A percentile compares a stretch with the other conserved stretches of the same genome.
phyloP scores from a whole-genome alignment of 2,329 filamentous ascomycete genomes.

The Colletotrichum eleusines region DNA sequence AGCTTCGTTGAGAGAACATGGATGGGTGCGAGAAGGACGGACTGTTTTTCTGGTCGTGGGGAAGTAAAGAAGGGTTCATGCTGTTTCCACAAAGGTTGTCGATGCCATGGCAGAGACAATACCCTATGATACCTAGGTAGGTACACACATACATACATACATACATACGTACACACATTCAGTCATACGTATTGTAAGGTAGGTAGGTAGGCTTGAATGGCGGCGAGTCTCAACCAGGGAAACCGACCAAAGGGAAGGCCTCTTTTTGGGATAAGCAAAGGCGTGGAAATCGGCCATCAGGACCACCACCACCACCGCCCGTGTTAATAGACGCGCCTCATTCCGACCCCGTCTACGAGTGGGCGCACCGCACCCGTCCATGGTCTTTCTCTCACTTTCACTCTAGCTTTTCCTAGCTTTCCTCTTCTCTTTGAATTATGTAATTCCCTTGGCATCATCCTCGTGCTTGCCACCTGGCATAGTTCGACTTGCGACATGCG shows the following conservation, averaged over 20 bases:
- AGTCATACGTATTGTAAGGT: neutral
- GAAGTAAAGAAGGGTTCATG: neutral
- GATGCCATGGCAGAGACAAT: neutral
- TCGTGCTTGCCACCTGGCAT: neutral
- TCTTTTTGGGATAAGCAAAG: neutral
- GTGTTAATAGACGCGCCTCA: constrained; percentile 20
- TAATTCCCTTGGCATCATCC: neutral
- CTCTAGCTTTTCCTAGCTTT: neutral
- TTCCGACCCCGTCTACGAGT: neutral
- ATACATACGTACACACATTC: neutral
- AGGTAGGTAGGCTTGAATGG: neutral
- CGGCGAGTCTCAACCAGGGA: neutral
- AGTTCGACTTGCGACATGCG: neutral
- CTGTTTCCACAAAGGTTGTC: neutral
- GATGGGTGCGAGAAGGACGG: neutral
- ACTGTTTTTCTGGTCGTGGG: neutral
- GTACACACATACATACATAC: neutral
- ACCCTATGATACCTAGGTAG: too few relatives aligned
- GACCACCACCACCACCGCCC: neutral
- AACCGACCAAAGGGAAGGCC: neutral
- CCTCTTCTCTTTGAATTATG: neutral
- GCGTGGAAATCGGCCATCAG: constrained; percentile 3
- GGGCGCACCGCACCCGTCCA: constrained; percentile 17
- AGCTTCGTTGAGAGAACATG: neutral
- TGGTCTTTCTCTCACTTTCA: neutral